Base-by-base conservation (phyloP, 345 rosid species). In the Citropsis articulata region DNA sequence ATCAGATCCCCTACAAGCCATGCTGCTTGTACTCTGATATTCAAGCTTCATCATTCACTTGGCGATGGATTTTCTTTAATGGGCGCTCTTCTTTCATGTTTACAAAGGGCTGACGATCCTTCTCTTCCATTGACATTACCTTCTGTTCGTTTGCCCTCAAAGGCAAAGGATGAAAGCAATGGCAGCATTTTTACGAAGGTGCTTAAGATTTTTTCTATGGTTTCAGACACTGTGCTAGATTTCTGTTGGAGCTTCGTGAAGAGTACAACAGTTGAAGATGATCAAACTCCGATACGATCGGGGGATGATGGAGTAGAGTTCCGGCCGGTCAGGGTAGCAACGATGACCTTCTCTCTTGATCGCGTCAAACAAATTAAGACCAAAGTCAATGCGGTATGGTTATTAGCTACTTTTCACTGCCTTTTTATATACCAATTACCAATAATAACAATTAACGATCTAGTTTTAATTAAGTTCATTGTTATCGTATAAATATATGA, bases 31-130 rank as follows among this genome's bases (percentile, higher is more conserved):
- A 80, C n/a, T 65, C 0, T 78, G 0, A 77, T 88, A 6, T 88
- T 90, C 80, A 90, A 88, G 82, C 84, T 90, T 45, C 91, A 90
- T 66, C 93, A 90, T 45, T 75, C 91, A 0, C 88, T 90, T 21
- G 91, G 90, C 0, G 93, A 90, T 53, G 93, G 93, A 21, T 84
- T 69, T 31, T 85, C 87, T 79, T 73, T 90, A 3, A 80, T 88
- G 84, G 86, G 87, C n/a, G 86, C 85, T 55, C 88, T 90, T 36
- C 80, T 90, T 40, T 90, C 91, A n/a, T 86, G 89, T 56, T 73
- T 90, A 2, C 82, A 86, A 75, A 77, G 91, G 64, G 91, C 88
- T 9, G 90, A 88, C 9, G 25, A 84, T 21, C 91, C 91, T 79
- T 80, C 78, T 30, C 80, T 86, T 55, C 86, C 91, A 7, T 36